A percentile compares a stretch with the other conserved stretches of the same genome.
Evolutionary conservation across 306 rosid genomes (phyloP).

Genomic region (Coriaria nepalensis): DNA sequence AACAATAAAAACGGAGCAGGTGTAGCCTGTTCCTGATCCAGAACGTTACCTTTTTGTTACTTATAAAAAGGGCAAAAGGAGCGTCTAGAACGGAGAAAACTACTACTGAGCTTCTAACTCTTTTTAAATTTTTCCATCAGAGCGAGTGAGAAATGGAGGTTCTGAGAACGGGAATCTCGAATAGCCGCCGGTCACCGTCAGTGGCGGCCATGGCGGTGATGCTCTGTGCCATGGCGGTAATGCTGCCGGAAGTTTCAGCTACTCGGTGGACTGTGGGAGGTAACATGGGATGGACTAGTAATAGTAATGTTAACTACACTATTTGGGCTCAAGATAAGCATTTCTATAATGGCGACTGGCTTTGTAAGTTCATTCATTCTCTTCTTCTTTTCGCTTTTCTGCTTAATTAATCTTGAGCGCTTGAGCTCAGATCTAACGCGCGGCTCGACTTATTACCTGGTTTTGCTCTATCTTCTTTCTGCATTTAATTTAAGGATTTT

Average conservation of each 20-base stretch:
- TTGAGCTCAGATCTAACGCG: conserved; percentile 13
- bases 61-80: too few species aligned
- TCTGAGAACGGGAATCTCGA: conserved; percentile 16
- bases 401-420: not conserved
- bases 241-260: conserved; percentile 51
- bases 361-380: conserved; percentile 39
- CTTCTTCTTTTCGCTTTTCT: not conserved
- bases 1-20: too few species aligned
- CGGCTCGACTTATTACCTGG: not conserved
- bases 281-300: conserved; percentile 54
- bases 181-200: conserved; percentile 8
- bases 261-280: conserved; percentile 45
- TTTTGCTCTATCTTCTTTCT: not conserved
- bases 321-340: conserved; percentile 55
- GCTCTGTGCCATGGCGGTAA: conserved; percentile 14
- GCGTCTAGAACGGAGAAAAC: too few species aligned
- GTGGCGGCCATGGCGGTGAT: conserved; percentile 19
- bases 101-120: too few species aligned
- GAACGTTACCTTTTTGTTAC: too few species aligned
- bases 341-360: conserved; percentile 91
- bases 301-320: conserved; percentile 60
- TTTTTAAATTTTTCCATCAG: too few species aligned
- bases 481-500: not conserved
- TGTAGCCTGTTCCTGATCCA: too few species aligned
- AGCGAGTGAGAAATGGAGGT: conserved; percentile 26